phyloP scores from a whole-genome alignment of 805 yeast genomes.

The Ascoidea rubescens region DNA sequence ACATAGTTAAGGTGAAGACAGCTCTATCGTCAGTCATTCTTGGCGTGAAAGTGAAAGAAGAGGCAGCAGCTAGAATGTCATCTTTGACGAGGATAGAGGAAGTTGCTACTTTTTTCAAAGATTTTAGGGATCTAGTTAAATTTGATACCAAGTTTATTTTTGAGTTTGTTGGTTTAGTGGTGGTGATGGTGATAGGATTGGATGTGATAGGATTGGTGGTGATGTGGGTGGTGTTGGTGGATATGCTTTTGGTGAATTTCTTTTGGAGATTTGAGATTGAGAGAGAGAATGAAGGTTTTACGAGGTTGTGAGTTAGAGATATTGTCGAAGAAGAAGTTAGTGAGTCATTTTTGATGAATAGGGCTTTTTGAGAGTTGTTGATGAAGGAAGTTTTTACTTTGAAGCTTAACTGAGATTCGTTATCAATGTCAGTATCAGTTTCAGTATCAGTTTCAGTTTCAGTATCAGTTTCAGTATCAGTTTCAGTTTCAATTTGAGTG shows the following conservation, averaged over 20 bases:
- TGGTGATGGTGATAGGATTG: not conserved
- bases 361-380: not conserved
- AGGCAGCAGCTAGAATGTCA: not conserved
- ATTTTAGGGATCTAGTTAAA: slow-evolving; percentile 4
- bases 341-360: not conserved
- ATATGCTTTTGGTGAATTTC: not conserved
- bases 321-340: not conserved
- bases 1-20: not conserved
- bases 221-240: not conserved
- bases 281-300: not conserved
- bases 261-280: not conserved
- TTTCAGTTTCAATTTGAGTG: not conserved
- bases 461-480: not conserved
- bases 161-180: not conserved
- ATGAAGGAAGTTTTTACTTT: not conserved
- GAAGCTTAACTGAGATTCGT: not conserved
- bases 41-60: not conserved
- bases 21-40: not conserved
- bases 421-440: not conserved
- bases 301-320: not conserved
- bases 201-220: not conserved
- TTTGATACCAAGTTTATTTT: slow-evolving; percentile 2
- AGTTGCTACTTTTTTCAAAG: not conserved
- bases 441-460: not conserved
- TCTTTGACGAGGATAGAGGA: not conserved